Evolutionary conservation across 176 grass and related monocot species (phyloP).

Genomic region (Ensete ventricosum): DNA sequence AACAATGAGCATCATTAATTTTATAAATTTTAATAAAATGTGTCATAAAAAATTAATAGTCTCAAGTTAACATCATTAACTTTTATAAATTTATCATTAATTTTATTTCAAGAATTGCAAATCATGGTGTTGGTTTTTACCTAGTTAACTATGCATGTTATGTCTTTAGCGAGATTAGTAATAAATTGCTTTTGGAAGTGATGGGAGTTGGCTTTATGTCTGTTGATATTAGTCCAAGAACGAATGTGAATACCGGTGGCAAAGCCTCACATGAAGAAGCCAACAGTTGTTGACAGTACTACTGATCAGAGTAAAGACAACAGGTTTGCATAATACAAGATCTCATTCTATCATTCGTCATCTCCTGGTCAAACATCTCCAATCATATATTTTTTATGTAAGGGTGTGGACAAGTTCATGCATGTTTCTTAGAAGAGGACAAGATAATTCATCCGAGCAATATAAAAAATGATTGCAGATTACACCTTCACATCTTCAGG

Average conservation of each 20-base stretch:
- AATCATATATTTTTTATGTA: slow-evolving; percentile 12
- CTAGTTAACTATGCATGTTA: neutral
- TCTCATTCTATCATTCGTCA: slow-evolving; percentile 8
- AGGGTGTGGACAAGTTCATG: slow-evolving; percentile 94
- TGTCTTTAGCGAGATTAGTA: neutral
- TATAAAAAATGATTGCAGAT: slow-evolving; percentile 97
- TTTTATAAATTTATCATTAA: too few species aligned
- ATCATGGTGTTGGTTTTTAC: too few species aligned
- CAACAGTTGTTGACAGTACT: slow-evolving; percentile 75
- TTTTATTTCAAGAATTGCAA: too few species aligned
- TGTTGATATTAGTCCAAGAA: slow-evolving; percentile 67
- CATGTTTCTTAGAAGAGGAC: slow-evolving; percentile 89
- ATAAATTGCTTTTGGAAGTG: neutral
- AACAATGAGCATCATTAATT: too few species aligned
- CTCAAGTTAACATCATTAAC: too few species aligned
- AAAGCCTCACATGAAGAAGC: slow-evolving; percentile 81
- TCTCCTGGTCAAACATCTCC: slow-evolving; percentile 1
- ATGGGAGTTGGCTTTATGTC: neutral
- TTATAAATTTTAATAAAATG: too few species aligned
- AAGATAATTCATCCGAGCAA: slow-evolving; percentile 54
- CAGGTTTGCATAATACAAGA: slow-evolving; percentile 42
- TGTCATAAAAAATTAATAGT: too few species aligned
- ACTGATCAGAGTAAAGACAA: slow-evolving; percentile 82
- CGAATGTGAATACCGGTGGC: slow-evolving; percentile 86
- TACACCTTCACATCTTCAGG: slow-evolving; percentile 86